These are phyloP conservation scores for Solanum chaucha DNA, from an alignment of 257 asterid species.

Conservation along the genomic window DNA sequence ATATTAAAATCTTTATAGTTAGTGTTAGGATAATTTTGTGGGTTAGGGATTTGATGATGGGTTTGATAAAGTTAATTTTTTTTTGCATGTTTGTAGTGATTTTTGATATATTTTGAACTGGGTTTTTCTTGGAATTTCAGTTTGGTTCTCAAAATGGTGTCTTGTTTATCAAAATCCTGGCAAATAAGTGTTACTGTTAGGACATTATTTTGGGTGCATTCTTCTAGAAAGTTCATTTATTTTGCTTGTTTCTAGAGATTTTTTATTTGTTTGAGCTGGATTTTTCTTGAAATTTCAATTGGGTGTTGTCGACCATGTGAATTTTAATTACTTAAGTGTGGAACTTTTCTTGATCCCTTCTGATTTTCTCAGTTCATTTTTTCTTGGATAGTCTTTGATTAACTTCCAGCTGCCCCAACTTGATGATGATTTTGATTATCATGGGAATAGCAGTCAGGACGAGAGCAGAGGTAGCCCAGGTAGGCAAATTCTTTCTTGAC, in stretches of 20 bases:
- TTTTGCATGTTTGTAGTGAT: not conserved
- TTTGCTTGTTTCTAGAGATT: not conserved
- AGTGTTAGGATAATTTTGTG: not conserved
- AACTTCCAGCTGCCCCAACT: constrained; percentile 90
- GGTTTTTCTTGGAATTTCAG: not conserved
- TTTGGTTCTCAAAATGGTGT: not conserved
- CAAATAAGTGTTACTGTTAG: not conserved
- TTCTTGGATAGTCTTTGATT: constrained; percentile 68
- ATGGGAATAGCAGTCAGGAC: constrained; percentile 93
- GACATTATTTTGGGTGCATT: not conserved
- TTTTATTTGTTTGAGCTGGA: constrained; percentile 9
- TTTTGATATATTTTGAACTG: not conserved
- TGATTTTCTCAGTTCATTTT: constrained; percentile 2
- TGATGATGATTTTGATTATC: constrained; percentile 78
- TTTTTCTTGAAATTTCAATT: constrained; percentile 1
- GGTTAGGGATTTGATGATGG: not conserved
- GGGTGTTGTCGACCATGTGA: not conserved
- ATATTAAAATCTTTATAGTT: constrained; percentile 3
- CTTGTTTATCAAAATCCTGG: not conserved
- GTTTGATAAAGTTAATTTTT: not conserved
- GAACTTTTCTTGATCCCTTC: not conserved
- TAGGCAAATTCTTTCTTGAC: constrained; percentile 23
- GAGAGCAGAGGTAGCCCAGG: constrained; percentile 97
- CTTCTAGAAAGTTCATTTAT: not conserved
- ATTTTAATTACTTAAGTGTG: not conserved